A percentile compares a stretch with the other conserved stretches of the same genome.
These are phyloP conservation scores for Nannochloropsis salina DNA, from an alignment of 108 stramenopile genomes.

Conservation along the genomic window DNA sequence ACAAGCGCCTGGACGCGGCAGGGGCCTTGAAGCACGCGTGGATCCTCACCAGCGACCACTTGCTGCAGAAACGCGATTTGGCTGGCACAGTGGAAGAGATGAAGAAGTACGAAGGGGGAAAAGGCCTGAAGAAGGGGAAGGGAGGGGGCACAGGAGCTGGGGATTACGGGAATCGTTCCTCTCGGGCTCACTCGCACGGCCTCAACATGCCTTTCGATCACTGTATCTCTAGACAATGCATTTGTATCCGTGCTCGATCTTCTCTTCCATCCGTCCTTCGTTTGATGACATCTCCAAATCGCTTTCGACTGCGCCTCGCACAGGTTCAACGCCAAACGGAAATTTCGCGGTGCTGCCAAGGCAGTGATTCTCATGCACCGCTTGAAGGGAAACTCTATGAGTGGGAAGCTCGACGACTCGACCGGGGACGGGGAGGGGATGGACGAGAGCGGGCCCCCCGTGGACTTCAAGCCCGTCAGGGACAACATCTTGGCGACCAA, in stretches of 20 bases:
- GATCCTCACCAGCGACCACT: slow-evolving; percentile 59
- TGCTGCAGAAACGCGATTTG: slow-evolving; percentile 61
- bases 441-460: background rate
- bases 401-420: background rate
- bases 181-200: no score
- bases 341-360: slow-evolving; percentile 62
- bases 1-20: slow-evolving; percentile 71
- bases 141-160: no score
- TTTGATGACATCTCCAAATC: no score
- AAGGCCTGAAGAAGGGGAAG: no score
- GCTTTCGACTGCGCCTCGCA: background rate
- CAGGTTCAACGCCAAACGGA: slow-evolving; percentile 60
- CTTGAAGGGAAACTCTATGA: background rate
- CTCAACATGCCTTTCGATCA: no score
- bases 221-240: no score
- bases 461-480: background rate
- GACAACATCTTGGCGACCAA: slow-evolving; percentile 3
- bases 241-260: background rate
- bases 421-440: background rate
- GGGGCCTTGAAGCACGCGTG: slow-evolving; percentile 73
- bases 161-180: no score
- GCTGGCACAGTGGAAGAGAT: slow-evolving; percentile 58
- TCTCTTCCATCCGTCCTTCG: background rate
- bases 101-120: slow-evolving; percentile 47
- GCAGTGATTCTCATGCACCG: slow-evolving; percentile 40